phyloP scores from a whole-genome alignment of 2,329 filamentous ascomycete genomes.

The Nigrospora oryzae region DNA sequence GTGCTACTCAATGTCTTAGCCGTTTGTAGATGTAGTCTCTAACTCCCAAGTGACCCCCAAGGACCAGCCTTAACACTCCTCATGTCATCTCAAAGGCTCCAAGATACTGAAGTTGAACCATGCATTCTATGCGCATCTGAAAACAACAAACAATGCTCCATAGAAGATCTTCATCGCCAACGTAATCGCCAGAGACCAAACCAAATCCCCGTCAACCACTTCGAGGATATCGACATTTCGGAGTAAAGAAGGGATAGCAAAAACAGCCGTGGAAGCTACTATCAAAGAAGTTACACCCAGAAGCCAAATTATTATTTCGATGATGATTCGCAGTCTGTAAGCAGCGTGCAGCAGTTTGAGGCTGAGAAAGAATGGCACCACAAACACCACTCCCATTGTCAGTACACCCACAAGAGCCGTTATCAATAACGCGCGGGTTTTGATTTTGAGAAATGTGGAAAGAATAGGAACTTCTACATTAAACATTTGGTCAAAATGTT shows the following conservation, averaged over 20 bases:
- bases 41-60: too few species aligned
- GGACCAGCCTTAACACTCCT: too few species aligned
- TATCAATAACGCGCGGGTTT: background rate
- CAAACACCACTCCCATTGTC: background rate
- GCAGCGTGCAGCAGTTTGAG: background rate
- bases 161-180: background rate
- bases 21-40: too few species aligned
- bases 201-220: background rate
- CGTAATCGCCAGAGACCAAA: background rate
- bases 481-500: background rate
- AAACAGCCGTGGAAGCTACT: background rate
- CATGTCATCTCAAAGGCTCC: too few species aligned
- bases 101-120: too few species aligned
- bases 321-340: background rate
- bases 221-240: background rate
- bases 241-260: background rate
- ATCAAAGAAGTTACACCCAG: background rate
- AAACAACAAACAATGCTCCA: too few species aligned
- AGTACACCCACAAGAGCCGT: background rate
- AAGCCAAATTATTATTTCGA: background rate
- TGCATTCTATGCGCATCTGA: too few species aligned
- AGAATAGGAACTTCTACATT: background rate
- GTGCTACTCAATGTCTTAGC: too few species aligned
- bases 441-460: background rate
- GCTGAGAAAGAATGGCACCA: background rate